Conservation (phyloP, 176 grass and related monocot genomes). For the Musa acuminata region DNA sequence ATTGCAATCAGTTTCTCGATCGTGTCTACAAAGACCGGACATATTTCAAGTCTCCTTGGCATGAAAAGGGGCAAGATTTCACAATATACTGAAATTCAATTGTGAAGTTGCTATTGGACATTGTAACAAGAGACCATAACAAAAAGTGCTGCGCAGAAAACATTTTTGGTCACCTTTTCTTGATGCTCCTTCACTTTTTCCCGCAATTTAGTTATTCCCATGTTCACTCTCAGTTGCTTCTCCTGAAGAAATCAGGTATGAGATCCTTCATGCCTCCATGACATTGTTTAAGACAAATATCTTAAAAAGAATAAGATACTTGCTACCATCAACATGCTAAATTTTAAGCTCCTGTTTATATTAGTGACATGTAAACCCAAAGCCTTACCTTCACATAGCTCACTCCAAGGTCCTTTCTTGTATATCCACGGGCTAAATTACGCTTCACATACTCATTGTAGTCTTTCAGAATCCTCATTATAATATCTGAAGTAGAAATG, state of each 20-base stretch:
- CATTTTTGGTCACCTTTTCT: conserved; percentile 9
- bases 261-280: neutral
- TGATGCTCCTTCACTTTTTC: conserved; percentile 26
- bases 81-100: too few species aligned
- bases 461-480: conserved; percentile 23
- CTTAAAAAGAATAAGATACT: neutral
- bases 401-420: conserved; percentile 21
- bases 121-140: neutral
- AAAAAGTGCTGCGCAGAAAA: neutral
- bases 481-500: conserved; percentile 22
- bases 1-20: too few species aligned
- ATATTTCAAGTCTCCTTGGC: too few species aligned
- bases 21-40: too few species aligned
- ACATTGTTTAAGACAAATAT: neutral
- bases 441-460: conserved; percentile 23
- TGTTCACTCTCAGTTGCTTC: conserved; percentile 20
- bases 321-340: neutral
- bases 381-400: conserved; percentile 19
- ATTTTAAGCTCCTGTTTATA: neutral
- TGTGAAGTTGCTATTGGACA: neutral
- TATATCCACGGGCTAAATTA: conserved; percentile 19
- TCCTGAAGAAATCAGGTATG: conserved; percentile 8
- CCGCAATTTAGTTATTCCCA: conserved; percentile 21
- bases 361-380: neutral
- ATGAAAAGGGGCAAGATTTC: too few species aligned